Evolutionary conservation across 2,329 filamentous ascomycete species (phyloP), one percentile per base, ranked within the genome.

Genomic region (Acephala macrosclerotiorum): DNA sequence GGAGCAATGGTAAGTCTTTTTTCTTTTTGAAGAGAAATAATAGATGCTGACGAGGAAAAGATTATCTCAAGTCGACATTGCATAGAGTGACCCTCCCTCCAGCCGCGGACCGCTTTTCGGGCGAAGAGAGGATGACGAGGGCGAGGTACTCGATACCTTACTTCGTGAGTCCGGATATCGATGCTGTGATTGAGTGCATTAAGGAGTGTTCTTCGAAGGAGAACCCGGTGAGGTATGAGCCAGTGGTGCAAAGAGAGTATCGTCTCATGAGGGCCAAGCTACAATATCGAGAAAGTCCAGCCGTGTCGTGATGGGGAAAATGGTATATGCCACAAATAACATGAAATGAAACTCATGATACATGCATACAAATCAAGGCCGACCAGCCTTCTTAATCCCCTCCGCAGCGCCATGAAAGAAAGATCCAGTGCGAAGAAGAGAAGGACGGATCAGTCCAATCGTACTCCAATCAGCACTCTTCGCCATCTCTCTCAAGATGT

Each of bases 101-200:
- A 1, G 70, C 77, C 0, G 70, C 76, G 11, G 77, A 81, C 66
- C 75, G 79, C 20, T 79, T 75, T 64, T 77, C 74, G 53, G 80
- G 77, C 1, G 71, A 73, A 1, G 72, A 80, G 16, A 73, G 78
- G 3, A 81, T 85, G 78, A 85, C 83, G 2, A 76, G 77, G 36
- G 79, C 81, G 22, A 77, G 87, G 16, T 89, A 86, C 68, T 88
- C 86, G 9, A 88, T 89, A 60, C 85, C 86, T 0, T 89, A 87
- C 71, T 89, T 89, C 63, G 79, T 88, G 36, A 76, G 79, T 6
- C 83, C 85, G 0, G 82, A 87, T 67, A 77, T 80, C 2, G 78
- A 82, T 51, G 77, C 80, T 3, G 74, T 84, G 9, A 83, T 89
- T 60, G 83, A 86, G 70, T 85, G 83, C 68, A 77, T 87, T 55